Base-by-base conservation (phyloP, 441 rosid genomes). In the Gossypium davidsonii region DNA sequence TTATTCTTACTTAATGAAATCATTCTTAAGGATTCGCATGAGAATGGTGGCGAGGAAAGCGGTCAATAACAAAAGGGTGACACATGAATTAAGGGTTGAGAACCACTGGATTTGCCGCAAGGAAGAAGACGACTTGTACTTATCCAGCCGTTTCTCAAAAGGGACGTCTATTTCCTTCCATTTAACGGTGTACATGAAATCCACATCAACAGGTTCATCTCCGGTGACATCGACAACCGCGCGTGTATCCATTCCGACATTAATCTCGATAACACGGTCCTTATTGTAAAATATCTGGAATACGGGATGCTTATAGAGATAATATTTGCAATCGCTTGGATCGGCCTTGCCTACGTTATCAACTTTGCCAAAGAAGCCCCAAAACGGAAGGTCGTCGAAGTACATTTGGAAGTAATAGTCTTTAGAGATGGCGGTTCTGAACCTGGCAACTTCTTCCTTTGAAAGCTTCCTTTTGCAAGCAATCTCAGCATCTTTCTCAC, bases 321-420 rank as follows among this genome's bases (percentile, higher is more conserved):
- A 79, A 73, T 82, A 82, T 57, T 63, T 79, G 72, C 76, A 82
- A 17, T 82, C 83, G 3, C 86, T 79, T 0, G 90, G 87, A 53
- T 87, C 81, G 14, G 76, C 53, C 44, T 65, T 82, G 44, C 79
- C 77, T 48, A 80, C 89, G 75, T 72, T 87, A 62, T 82, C 86
- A 79, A 83, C 84, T 75, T 78, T 82, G 28, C 89, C 91, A 10
- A 85, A 71, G 73, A 87, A 87, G 39, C 87, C 89, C 87, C 85
- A 87, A 28, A 87, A 78, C 2, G 91, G 91, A 65, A 87, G 77
- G 79, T 87, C 91, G 74, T 85, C 91, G 79, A 79, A 87, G 75
- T 87, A 87, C 91, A 85, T 87, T 77, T 85, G 91, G 73, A 87
- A 87, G 81, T 83, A 85, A 52, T 85, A 87, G 74, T 85, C 89